Evolutionary conservation across 1,284 basidiomycete genomes (phyloP), one percentile per base, ranked within the genome.

Genomic region (Apiotrichum brassicae): DNA sequence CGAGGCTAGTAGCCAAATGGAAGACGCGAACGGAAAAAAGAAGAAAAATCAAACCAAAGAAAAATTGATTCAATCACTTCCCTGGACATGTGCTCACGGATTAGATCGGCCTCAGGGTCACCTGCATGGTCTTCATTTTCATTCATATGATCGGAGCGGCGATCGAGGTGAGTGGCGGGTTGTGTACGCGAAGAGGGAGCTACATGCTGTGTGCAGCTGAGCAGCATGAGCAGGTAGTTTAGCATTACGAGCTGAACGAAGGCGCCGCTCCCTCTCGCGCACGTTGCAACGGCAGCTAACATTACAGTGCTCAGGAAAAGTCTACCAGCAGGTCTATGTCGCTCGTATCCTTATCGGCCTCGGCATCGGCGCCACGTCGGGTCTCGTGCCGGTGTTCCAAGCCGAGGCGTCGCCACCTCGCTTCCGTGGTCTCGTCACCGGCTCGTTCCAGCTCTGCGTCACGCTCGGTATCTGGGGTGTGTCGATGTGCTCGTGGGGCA

Each of bases 311-410:
- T 71, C 70, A 6, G 60, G 45, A 4, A 34, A 34, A 22, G 36
- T 39, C 6, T 67, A 63, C 57, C 62, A 57, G 25, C 75, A 76
- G 54, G 62, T 74, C 41, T 65, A 68, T 50, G 69, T 68, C 26
- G 73, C 69, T 25, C 67, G 73, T 40, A 57, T 73, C 13, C 62
- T 75, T 33, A 68, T 71, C 24, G 73, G 73, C 53, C 61, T 71
- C 53, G 72, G 70, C 51, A 65, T 74, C 45, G 72, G 72, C 36
- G 66, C 66, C 46, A 72, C 71, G 8, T 70, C 67, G 7, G 72
- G 72, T 57, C 63, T 75, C 26, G 73, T 75, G 13, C 74, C 74
- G 26, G 70, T 74, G 32, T 75, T 72, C 70, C 74, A 76, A 59
- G 73, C 72, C 20, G 72, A 73, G 51, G 65, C 68, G 16, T 51